Evolutionary conservation across 2,329 filamentous ascomycete species (phyloP).

Genomic region (Byssoonygena ceratinophila): DNA sequence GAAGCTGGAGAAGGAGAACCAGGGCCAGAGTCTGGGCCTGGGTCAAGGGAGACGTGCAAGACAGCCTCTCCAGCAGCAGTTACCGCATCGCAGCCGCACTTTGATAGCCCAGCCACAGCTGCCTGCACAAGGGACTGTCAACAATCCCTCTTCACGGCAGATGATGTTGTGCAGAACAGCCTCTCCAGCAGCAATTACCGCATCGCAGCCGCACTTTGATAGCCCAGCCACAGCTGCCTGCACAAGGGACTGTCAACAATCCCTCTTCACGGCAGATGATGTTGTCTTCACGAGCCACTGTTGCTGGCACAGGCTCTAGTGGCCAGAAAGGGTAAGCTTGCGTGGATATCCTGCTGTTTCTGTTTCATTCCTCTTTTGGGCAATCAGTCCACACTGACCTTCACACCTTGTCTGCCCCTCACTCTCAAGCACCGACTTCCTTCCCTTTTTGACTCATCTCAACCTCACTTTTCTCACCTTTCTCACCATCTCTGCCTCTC

Average conservation of each 20-base stretch:
- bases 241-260: background rate
- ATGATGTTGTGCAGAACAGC: background rate
- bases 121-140: background rate
- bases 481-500: background rate
- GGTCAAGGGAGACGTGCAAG: background rate
- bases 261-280: background rate
- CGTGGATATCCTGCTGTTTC: background rate
- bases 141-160: background rate
- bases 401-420: background rate
- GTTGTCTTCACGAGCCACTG: background rate
- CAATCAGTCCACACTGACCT: background rate
- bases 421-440: background rate
- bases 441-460: background rate
- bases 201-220: background rate
- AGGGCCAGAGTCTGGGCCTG: background rate
- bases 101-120: background rate
- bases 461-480: background rate
- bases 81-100: background rate
- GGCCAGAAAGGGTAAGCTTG: slow-evolving; percentile 6
- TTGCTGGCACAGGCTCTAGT: background rate
- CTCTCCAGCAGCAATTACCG: background rate
- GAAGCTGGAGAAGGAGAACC: background rate
- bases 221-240: background rate
- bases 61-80: background rate
- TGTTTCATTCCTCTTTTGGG: background rate